A percentile compares a stretch with the other conserved stretches of the same genome.
Conservation (phyloP, 306 rosid genomes). For the Corylus heterophylla region DNA sequence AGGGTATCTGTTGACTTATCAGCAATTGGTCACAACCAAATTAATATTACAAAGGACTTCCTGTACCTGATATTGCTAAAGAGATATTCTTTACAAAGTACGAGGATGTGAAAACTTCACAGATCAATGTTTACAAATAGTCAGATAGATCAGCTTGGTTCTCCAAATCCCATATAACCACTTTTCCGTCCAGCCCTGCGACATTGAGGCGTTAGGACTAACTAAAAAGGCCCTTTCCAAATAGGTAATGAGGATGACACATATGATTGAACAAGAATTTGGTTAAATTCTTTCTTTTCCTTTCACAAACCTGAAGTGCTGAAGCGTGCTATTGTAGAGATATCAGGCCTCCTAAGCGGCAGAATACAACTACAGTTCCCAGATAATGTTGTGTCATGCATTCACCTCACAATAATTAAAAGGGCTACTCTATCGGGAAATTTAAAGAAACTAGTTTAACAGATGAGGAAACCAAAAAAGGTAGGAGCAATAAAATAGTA, state of each 20-base stretch:
- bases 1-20: slow-evolving; percentile 17
- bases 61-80: slow-evolving; percentile 3
- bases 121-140: slow-evolving; percentile 33
- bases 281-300: background rate
- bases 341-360: slow-evolving; percentile 56
- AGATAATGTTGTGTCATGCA: slow-evolving; percentile 25
- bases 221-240: slow-evolving; percentile 1
- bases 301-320: slow-evolving; percentile 88
- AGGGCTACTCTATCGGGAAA: slow-evolving; percentile 3
- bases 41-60: slow-evolving; percentile 25
- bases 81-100: background rate
- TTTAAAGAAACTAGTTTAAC: slow-evolving; percentile 17
- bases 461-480: slow-evolving; percentile 1
- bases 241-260: slow-evolving; percentile 2
- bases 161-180: slow-evolving; percentile 89
- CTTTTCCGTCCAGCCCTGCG: slow-evolving; percentile 90
- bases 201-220: slow-evolving; percentile 9
- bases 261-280: background rate
- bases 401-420: background rate
- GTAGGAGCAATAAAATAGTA: slow-evolving; percentile 10
- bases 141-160: slow-evolving; percentile 63
- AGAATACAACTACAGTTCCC: slow-evolving; percentile 63
- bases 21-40: slow-evolving; percentile 22
- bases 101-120: slow-evolving; percentile 2
- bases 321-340: slow-evolving; percentile 56